These are phyloP conservation scores for Venturia asperata DNA, from an alignment of 2,329 filamentous ascomycete species.

Conservation along the genomic window DNA sequence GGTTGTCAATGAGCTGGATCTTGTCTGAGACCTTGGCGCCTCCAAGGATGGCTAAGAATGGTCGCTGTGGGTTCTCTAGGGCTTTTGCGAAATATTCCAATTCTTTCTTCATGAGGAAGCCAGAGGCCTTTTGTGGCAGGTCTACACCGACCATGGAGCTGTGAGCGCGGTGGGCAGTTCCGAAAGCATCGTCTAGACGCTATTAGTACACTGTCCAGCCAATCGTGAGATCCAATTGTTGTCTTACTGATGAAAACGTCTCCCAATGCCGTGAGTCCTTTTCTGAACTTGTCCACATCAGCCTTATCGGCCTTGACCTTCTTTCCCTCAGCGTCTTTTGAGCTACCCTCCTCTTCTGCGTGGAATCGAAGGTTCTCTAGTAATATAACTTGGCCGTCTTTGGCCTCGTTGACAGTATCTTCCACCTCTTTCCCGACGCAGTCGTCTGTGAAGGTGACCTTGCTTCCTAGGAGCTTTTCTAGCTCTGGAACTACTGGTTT, in stretches of 20 bases:
- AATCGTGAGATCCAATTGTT: background rate
- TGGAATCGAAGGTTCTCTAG: constrained; percentile 99
- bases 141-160: constrained; percentile 98
- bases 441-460: constrained; percentile 82
- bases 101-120: constrained; percentile 99
- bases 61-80: constrained; percentile 84
- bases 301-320: constrained; percentile 97
- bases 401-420: constrained; percentile 76
- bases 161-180: constrained; percentile 95
- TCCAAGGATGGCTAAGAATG: constrained; percentile 97
- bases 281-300: constrained; percentile 87
- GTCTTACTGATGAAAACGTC: constrained; percentile 91
- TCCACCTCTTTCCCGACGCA: constrained; percentile 86
- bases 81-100: constrained; percentile 98
- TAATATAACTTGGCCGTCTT: constrained; percentile 74
- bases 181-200: constrained; percentile 81
- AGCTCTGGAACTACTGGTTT: constrained; percentile 86
- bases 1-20: constrained; percentile 98
- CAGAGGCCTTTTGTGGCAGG: constrained; percentile 91
- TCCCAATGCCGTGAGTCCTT: constrained; percentile 86
- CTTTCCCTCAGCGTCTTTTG: constrained; percentile 88
- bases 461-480: constrained; percentile 79
- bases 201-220: background rate
- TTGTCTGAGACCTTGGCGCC: constrained; percentile 99
- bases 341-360: constrained; percentile 93